A percentile compares a stretch with the other conserved stretches of the same genome.
These are phyloP conservation scores for Silybum marianum DNA, from an alignment of 129 eudicot species.

Conservation along the genomic window DNA sequence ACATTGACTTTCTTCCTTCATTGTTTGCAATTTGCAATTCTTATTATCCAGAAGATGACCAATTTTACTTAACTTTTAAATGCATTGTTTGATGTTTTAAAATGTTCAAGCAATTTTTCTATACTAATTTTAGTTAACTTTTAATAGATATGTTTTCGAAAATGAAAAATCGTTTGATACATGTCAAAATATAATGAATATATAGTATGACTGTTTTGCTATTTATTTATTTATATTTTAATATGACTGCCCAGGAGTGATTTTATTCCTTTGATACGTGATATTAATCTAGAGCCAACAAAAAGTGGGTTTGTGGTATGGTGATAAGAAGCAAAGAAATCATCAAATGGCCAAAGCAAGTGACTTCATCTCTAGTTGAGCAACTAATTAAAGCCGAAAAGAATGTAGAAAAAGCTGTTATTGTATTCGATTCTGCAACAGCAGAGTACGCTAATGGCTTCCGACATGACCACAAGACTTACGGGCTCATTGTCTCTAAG, in stretches of 20 bases:
- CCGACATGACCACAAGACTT: slow-evolving; percentile 71
- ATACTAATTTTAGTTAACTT: no score
- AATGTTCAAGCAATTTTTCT: no score
- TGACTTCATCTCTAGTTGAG: slow-evolving; percentile 63
- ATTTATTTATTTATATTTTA: no score
- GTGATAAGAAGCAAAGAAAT: slow-evolving; percentile 48
- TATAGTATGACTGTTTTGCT: no score
- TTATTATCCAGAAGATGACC: no score
- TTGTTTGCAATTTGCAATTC: no score
- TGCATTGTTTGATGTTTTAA: no score
- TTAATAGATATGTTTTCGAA: no score
- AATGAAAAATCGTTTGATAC: no score
- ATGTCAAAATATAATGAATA: no score
- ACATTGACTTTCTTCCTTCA: no score
- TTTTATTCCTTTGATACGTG: background rate
- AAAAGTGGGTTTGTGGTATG: slow-evolving; percentile 2
- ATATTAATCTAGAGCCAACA: background rate
- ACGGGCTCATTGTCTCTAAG: slow-evolving; percentile 61
- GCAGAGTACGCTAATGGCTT: slow-evolving; percentile 78
- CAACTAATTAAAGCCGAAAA: slow-evolving; percentile 64
- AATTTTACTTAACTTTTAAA: no score
- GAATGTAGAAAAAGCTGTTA: slow-evolving; percentile 62
- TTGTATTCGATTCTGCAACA: slow-evolving; percentile 77
- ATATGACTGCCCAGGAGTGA: background rate
- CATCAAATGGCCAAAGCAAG: slow-evolving; percentile 78